Conservation (phyloP, 2,329 filamentous ascomycete species). For the Pseudomassariella vexata region DNA sequence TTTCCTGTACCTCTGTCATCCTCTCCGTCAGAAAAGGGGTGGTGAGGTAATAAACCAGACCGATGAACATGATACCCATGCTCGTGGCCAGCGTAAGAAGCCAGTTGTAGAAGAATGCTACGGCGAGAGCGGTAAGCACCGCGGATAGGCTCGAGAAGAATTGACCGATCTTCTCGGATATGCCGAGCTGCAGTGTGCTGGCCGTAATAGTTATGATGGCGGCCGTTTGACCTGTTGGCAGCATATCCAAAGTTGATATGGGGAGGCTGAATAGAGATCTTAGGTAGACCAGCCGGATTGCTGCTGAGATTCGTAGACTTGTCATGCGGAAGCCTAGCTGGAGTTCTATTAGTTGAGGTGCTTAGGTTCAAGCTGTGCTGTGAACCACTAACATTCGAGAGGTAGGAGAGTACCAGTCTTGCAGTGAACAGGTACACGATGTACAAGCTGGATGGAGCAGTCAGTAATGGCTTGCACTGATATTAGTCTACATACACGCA, state of each 20-base stretch:
- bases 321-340: slow-evolving; percentile 54
- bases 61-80: slow-evolving; percentile 46
- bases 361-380: slow-evolving; percentile 53
- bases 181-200: slow-evolving; percentile 54
- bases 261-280: slow-evolving; percentile 54
- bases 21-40: slow-evolving; percentile 48
- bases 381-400: too few species aligned
- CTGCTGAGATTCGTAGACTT: slow-evolving; percentile 51
- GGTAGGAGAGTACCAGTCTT: too few species aligned
- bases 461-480: too few species aligned
- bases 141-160: slow-evolving; percentile 48
- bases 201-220: slow-evolving; percentile 54
- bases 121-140: slow-evolving; percentile 42
- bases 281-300: slow-evolving; percentile 56
- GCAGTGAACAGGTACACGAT: slow-evolving; percentile 64
- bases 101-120: slow-evolving; percentile 51
- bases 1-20: slow-evolving; percentile 33
- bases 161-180: slow-evolving; percentile 53
- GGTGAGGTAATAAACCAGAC: slow-evolving; percentile 36
- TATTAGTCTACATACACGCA: too few species aligned
- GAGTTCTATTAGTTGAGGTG: slow-evolving; percentile 54
- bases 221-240: slow-evolving; percentile 51
- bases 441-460: too few species aligned
- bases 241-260: slow-evolving; percentile 58
- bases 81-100: slow-evolving; percentile 49